Evolutionary conservation across 2,329 filamentous ascomycete species (phyloP).

Genomic region (Ceratocystis alfenasii): DNA sequence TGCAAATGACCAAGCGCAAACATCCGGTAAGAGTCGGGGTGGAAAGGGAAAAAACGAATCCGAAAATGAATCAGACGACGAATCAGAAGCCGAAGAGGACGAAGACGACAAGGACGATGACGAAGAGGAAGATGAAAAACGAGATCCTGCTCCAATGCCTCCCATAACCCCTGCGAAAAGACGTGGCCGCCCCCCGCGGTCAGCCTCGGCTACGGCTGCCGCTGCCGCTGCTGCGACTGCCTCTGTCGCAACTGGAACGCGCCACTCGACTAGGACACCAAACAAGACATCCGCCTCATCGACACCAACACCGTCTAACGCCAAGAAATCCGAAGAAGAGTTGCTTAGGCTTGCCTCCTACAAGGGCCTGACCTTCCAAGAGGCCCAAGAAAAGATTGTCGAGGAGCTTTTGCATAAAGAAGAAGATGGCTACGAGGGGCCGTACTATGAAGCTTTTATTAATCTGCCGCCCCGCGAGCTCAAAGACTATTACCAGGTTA

Average conservation of each 20-base stretch:
- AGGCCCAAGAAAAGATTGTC: conserved; percentile 76
- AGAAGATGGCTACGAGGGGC: conserved; percentile 56
- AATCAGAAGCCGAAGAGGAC: conserved; percentile 27
- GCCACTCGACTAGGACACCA: conserved; percentile 19
- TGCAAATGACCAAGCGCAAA: conserved; percentile 22
- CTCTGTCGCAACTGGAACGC: neutral
- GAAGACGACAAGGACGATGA: conserved; percentile 28
- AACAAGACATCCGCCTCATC: conserved; percentile 14
- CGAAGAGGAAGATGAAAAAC: conserved; percentile 26
- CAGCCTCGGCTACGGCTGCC: conserved; percentile 2
- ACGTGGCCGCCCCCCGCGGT: conserved; percentile 19
- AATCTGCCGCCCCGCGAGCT: conserved; percentile 63
- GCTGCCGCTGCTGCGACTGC: neutral
- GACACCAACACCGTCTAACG: conserved; percentile 13
- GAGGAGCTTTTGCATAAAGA: conserved; percentile 59
- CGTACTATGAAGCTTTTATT: conserved; percentile 61
- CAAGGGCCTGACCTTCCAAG: conserved; percentile 63
- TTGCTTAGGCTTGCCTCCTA: conserved; percentile 42
- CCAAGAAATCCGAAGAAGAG: conserved; percentile 29
- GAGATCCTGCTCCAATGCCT: neutral
- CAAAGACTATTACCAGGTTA: conserved; percentile 77
- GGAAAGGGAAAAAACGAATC: conserved; percentile 27
- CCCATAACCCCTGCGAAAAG: conserved; percentile 14
- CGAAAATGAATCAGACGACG: conserved; percentile 28
- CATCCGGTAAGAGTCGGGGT: neutral